phyloP scores from a whole-genome alignment of 768 basidiomycete species.

The Tulasnella sp. region DNA sequence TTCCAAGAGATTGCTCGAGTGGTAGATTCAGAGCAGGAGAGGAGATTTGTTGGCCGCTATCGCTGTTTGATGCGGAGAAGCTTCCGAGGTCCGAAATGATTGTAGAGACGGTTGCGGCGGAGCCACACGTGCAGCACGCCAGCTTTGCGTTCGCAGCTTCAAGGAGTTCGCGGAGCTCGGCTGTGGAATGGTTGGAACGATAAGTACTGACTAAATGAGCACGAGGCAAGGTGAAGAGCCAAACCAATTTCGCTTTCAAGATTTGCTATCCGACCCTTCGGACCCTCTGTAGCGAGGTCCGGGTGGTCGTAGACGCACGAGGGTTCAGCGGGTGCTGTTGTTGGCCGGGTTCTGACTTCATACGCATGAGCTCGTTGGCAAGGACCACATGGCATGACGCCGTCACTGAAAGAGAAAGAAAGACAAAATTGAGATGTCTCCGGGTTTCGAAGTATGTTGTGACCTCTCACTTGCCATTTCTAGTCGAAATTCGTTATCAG shows the following conservation, averaged over 20 bases:
- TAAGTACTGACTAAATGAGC: background rate
- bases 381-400: background rate
- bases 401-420: background rate
- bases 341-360: background rate
- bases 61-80: background rate
- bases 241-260: conserved; percentile 2
- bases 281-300: conserved; percentile 2
- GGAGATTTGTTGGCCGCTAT: background rate
- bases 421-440: background rate
- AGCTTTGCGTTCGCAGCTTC: background rate
- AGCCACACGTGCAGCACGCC: background rate
- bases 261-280: background rate
- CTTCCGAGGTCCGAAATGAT: background rate
- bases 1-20: background rate
- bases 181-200: background rate
- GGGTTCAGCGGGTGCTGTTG: background rate
- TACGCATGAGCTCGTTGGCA: conserved; percentile 7
- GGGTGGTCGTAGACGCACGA: conserved; percentile 14
- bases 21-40: background rate
- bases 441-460: background rate
- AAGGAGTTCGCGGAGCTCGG: conserved; percentile 5
- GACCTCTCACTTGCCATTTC: background rate
- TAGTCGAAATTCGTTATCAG: background rate
- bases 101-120: background rate
- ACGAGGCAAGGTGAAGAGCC: background rate